Evolutionary conservation across 306 rosid species (phyloP), one percentile per base, ranked within the genome.

Genomic region (Prosopis cineraria): DNA sequence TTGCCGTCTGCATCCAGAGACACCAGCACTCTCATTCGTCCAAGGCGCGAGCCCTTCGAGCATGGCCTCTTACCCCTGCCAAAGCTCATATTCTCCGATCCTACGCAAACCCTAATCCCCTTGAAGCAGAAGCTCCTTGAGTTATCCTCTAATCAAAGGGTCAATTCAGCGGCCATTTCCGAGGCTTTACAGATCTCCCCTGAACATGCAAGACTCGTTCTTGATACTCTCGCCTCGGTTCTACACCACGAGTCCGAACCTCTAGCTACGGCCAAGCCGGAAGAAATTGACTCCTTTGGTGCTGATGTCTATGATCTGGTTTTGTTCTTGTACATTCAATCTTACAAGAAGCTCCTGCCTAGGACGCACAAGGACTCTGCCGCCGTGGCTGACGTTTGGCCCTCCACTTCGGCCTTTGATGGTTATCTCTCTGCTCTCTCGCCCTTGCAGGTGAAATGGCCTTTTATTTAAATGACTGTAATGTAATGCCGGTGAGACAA

Each of bases 1-100:
- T 65, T 85, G 48, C 59, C 85, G 20, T 14, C 78, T 30, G 4
- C 84, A 0, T 44, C 64, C 1, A 84, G 65, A 70, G 92, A 88
- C 79, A 74, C 85, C 20, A 56, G 59, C 83, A 78, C 86, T 72
- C 77, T 91, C 75, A 73, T 91, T 68, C 98, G 81, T 79, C 96
- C 97, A 0, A 81, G 98, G 37, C 96, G 98, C 17, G 97, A 90
- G 82, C 96, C 93, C 10, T 94, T 94, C 86, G 97, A 94, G 78
- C 91, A 92, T 79, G 98, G 94, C 24, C 97, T 94, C 70, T 71
- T 94, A 20, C 97, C 97, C 50, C 86, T 94, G 79, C 86, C 96
- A 0, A 92, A 92, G 78, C 93, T 92, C 82, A 74, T 92, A 76
- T 89, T 94, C 88, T 69, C 97, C 79, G 98, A 92, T 87, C 97